Evolutionary conservation across 768 basidiomycete species (phyloP).

Genomic region (Inosperma sp.): DNA sequence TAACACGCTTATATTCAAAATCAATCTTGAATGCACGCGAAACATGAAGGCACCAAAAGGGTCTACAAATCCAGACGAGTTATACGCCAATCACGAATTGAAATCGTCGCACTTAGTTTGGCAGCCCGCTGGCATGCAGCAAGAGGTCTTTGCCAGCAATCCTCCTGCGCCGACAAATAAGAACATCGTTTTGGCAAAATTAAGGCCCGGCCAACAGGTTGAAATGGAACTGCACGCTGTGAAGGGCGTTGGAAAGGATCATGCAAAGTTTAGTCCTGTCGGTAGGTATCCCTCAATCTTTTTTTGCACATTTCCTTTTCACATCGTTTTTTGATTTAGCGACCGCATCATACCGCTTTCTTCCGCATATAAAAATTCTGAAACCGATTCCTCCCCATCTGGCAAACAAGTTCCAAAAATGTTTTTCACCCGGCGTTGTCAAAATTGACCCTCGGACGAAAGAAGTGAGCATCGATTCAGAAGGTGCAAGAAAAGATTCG

Average conservation of each 20-base stretch:
- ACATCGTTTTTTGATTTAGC: slow-evolving; percentile 41
- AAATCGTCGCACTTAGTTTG: slow-evolving; percentile 66
- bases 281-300: slow-evolving; percentile 43
- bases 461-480: slow-evolving; percentile 56
- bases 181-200: slow-evolving; percentile 86
- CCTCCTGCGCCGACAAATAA: slow-evolving; percentile 66
- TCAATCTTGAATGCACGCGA: slow-evolving; percentile 57
- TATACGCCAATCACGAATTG: slow-evolving; percentile 71
- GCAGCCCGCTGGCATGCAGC: slow-evolving; percentile 82
- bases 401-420: slow-evolving; percentile 76
- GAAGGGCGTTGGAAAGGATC: slow-evolving; percentile 90
- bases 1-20: slow-evolving; percentile 86
- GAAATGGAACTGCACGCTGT: slow-evolving; percentile 85
- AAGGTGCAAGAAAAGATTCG: slow-evolving; percentile 73
- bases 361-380: slow-evolving; percentile 75
- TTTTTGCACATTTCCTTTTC: not conserved
- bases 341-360: slow-evolving; percentile 90
- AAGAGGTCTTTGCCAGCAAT: slow-evolving; percentile 45
- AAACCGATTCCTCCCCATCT: slow-evolving; percentile 75
- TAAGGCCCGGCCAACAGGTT: slow-evolving; percentile 86
- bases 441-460: slow-evolving; percentile 54
- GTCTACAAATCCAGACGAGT: slow-evolving; percentile 49
- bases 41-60: slow-evolving; percentile 43
- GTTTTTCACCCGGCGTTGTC: slow-evolving; percentile 85
- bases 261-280: slow-evolving; percentile 96